Evolutionary conservation across 2,329 filamentous ascomycete species (phyloP).

Genomic region (Polychaeton citri): DNA sequence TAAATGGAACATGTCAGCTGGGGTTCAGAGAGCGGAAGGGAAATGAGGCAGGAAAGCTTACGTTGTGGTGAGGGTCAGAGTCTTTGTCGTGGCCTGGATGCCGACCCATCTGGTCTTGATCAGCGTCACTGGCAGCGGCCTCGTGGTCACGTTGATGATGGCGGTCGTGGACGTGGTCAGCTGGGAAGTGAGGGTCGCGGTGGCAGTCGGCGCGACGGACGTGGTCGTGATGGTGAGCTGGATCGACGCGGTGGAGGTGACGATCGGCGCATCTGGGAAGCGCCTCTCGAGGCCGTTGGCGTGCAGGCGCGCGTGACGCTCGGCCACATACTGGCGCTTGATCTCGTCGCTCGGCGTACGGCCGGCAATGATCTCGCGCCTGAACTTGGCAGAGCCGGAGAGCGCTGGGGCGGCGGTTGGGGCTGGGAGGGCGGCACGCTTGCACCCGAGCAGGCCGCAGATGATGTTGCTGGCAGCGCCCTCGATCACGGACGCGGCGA

Average conservation of each 20-base stretch:
- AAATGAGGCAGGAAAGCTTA: constrained; percentile 12
- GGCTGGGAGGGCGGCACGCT: constrained; percentile 1
- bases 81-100: constrained; percentile 14
- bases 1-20: constrained; percentile 1
- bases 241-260: constrained; percentile 19
- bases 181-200: constrained; percentile 12
- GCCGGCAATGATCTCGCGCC: constrained; percentile 10
- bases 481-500: constrained; percentile 3
- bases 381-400: constrained; percentile 8
- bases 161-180: constrained; percentile 13
- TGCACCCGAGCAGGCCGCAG: constrained; percentile 1
- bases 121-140: constrained; percentile 13
- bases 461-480: constrained; percentile 1
- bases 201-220: constrained; percentile 6
- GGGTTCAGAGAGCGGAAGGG: neutral
- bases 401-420: constrained; percentile 4
- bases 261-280: constrained; percentile 22
- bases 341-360: constrained; percentile 7
- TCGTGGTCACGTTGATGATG: constrained; percentile 2
- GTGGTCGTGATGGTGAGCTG: constrained; percentile 12
- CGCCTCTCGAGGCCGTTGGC: constrained; percentile 13
- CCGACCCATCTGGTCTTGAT: constrained; percentile 11
- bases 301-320: constrained; percentile 9
- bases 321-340: constrained; percentile 9
- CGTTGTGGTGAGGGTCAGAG: constrained; percentile 8